Conservation (phyloP, 441 rosid species). For the Populus trichocarpa region DNA sequence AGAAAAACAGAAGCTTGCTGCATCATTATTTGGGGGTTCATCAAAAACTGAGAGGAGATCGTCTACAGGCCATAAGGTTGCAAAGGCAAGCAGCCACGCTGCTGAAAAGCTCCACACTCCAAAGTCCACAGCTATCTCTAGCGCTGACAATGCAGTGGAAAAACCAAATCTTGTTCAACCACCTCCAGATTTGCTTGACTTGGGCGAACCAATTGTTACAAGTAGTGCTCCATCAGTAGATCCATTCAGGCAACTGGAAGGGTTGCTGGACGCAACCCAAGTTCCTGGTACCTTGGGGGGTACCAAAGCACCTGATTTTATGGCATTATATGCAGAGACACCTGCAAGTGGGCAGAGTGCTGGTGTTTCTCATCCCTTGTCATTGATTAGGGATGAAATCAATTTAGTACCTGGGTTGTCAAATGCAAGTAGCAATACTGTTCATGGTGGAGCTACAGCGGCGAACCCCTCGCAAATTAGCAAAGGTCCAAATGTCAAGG, state of each 20-base stretch:
- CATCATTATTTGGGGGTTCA: conserved; percentile 87
- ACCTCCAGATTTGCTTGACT: conserved; percentile 89
- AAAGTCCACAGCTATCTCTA: conserved; percentile 23
- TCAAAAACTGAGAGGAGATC: conserved; percentile 64
- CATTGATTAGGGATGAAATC: conserved; percentile 21
- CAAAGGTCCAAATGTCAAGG: conserved; percentile 73
- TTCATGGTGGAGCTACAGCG: conserved; percentile 25
- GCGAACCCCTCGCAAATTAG: conserved; percentile 23
- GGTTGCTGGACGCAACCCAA: conserved; percentile 61
- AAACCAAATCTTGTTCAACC: conserved; percentile 49
- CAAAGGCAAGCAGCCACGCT: conserved; percentile 42
- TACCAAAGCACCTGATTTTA: conserved; percentile 43
- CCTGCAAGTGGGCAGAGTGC: conserved; percentile 30
- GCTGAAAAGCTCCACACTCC: conserved; percentile 31
- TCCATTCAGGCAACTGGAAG: conserved; percentile 89
- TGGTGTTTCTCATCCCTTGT: conserved; percentile 15
- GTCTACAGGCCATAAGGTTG: conserved; percentile 48
- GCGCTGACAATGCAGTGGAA: conserved; percentile 26
- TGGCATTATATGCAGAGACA: conserved; percentile 49
- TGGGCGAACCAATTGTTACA: conserved; percentile 53
- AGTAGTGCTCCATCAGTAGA: conserved; percentile 40
- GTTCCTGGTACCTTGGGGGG: conserved; percentile 21
- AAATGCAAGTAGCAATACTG: conserved; percentile 21
- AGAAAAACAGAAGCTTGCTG: conserved; percentile 97
- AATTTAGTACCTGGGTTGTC: conserved; percentile 44